Conservation (phyloP, 106 monocot species). For the Dactylorhiza incarnata region DNA sequence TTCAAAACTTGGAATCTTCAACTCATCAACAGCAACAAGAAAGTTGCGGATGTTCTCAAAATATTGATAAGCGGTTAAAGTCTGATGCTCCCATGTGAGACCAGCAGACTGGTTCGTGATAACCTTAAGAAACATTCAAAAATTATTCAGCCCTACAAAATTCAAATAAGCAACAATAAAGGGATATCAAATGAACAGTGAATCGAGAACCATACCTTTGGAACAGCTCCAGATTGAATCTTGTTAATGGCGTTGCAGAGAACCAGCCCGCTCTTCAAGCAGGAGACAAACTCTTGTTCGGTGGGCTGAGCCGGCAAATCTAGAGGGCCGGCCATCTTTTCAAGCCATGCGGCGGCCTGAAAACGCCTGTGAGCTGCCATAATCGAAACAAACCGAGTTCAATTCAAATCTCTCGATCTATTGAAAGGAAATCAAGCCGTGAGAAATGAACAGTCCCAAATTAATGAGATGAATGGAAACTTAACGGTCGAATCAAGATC, state of each 20-base stretch:
- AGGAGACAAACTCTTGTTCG: slow-evolving; percentile 51
- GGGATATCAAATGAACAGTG: neutral
- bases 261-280: slow-evolving; percentile 52
- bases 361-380: slow-evolving; percentile 47
- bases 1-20: slow-evolving; percentile 67
- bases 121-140: slow-evolving; percentile 25
- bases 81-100: slow-evolving; percentile 33
- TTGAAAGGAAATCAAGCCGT: neutral
- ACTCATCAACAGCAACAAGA: slow-evolving; percentile 50
- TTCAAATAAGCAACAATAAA: neutral
- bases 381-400: slow-evolving; percentile 1
- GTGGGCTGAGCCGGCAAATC: slow-evolving; percentile 35
- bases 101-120: slow-evolving; percentile 31
- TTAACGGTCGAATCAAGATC: neutral
- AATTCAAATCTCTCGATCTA: neutral
- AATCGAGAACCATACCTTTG: slow-evolving; percentile 26
- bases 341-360: slow-evolving; percentile 57
- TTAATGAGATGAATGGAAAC: neutral
- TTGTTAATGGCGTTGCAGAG: slow-evolving; percentile 74
- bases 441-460: neutral
- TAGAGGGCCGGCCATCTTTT: slow-evolving; percentile 38
- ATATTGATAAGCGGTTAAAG: slow-evolving; percentile 60
- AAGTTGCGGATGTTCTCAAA: slow-evolving; percentile 86
- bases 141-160: neutral
- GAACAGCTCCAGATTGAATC: slow-evolving; percentile 58